Evolutionary conservation across 352 stramenopile species (phyloP).

Genomic region (Poterioochromonas sp.): DNA sequence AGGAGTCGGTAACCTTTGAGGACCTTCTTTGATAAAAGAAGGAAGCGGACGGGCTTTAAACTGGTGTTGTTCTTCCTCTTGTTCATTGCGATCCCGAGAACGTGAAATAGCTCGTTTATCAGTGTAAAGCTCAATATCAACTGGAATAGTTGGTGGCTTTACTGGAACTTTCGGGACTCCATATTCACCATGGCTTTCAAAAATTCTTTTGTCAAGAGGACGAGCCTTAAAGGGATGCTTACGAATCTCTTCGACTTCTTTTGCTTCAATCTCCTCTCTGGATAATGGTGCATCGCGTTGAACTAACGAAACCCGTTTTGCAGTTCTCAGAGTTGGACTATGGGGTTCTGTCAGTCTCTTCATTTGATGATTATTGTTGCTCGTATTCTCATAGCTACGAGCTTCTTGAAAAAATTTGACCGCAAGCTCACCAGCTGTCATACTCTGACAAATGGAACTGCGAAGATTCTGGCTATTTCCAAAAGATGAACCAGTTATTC

Average conservation of each 20-base stretch:
- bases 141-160: neutral
- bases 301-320: neutral
- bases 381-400: neutral
- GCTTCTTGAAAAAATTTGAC: neutral
- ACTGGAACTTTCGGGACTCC: constrained; percentile 1
- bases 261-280: neutral
- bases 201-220: neutral
- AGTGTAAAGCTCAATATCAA: neutral
- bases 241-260: neutral
- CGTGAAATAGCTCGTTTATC: neutral
- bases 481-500: neutral
- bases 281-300: neutral
- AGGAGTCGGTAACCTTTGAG: neutral
- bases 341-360: neutral
- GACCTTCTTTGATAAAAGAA: neutral
- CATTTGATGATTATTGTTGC: neutral
- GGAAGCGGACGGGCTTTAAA: constrained; percentile 8
- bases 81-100: neutral
- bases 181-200: neutral
- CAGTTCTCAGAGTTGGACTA: neutral
- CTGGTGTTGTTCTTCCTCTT: neutral
- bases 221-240: neutral
- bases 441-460: too few species aligned
- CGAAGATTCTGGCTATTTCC: neutral
- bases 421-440: neutral